Conservation (phyloP, 2,329 filamentous ascomycete species). For the Xylariaceae sp. region DNA sequence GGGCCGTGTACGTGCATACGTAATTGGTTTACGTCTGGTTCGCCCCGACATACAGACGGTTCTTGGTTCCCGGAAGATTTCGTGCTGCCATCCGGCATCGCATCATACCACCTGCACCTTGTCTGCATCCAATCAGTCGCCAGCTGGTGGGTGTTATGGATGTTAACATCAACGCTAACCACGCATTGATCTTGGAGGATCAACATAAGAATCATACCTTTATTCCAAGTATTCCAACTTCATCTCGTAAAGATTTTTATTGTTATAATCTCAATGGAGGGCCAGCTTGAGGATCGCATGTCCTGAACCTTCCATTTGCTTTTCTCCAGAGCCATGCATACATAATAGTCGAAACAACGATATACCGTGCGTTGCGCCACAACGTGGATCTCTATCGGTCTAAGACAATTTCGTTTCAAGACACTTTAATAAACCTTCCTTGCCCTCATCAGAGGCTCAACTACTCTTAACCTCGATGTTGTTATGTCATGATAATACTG, state of each 20-base stretch:
- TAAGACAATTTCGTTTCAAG: not conserved
- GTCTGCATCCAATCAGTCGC: not conserved
- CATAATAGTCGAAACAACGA: too few species aligned
- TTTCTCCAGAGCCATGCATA: too few species aligned
- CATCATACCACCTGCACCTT: not conserved
- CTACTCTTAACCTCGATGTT: too few species aligned
- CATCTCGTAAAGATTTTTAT: not conserved
- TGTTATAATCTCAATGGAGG: not conserved
- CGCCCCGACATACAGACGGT: not conserved
- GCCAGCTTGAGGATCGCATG: not conserved
- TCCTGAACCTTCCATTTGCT: too few species aligned
- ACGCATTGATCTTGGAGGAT: not conserved
- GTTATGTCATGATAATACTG: not conserved
- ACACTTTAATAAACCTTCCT: not conserved
- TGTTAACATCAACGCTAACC: not conserved
- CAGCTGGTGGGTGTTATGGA: not conserved
- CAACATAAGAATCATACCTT: not conserved
- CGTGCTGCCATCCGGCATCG: not conserved
- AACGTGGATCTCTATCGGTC: not conserved
- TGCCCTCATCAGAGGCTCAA: too few species aligned
- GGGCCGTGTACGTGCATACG: too few species aligned
- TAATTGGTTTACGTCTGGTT: not conserved
- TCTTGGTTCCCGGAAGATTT: not conserved
- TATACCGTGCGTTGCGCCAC: not conserved
- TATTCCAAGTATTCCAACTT: not conserved